phyloP scores from a whole-genome alignment of 2,329 filamentous ascomycete genomes.

The Pyrenophora graminea region DNA sequence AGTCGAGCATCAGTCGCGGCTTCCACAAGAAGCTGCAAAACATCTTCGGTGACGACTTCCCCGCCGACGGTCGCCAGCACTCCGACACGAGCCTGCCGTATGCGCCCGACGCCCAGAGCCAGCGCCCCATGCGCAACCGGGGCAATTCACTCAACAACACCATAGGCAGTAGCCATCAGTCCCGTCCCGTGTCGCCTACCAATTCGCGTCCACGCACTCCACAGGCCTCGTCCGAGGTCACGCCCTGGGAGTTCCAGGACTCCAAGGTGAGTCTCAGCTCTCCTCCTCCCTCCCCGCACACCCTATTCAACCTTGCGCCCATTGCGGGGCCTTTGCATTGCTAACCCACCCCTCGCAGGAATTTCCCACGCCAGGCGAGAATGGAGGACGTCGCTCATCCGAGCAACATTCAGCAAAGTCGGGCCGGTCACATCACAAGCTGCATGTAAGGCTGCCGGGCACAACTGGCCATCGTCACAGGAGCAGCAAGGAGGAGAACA shows the following conservation, averaged over 20 bases:
- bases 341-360: conserved; percentile 28
- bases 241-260: conserved; percentile 96
- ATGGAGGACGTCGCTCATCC: conserved; percentile 40
- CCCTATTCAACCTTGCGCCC: background rate
- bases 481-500: conserved; percentile 63
- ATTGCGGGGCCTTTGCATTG: conserved; percentile 7
- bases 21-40: conserved; percentile 81
- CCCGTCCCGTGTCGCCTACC: conserved; percentile 69
- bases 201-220: conserved; percentile 82
- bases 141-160: conserved; percentile 81
- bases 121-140: conserved; percentile 70
- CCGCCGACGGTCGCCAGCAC: conserved; percentile 64
- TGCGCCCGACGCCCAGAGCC: conserved; percentile 62
- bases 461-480: conserved; percentile 66
- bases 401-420: conserved; percentile 51
- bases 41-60: conserved; percentile 91
- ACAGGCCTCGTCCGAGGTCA: conserved; percentile 86
- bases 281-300: background rate
- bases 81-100: conserved; percentile 69
- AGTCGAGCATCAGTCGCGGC: conserved; percentile 68
- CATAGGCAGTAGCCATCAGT: conserved; percentile 52
- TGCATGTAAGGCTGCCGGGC: conserved; percentile 63
- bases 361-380: conserved; percentile 38
- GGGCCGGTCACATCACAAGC: conserved; percentile 60
- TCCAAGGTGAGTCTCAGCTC: conserved; percentile 63